A percentile compares a stretch with the other conserved stretches of the same genome.
phyloP scores from a whole-genome alignment of 2,329 filamentous ascomycete species.

The Coniochaeta pulveracea region DNA sequence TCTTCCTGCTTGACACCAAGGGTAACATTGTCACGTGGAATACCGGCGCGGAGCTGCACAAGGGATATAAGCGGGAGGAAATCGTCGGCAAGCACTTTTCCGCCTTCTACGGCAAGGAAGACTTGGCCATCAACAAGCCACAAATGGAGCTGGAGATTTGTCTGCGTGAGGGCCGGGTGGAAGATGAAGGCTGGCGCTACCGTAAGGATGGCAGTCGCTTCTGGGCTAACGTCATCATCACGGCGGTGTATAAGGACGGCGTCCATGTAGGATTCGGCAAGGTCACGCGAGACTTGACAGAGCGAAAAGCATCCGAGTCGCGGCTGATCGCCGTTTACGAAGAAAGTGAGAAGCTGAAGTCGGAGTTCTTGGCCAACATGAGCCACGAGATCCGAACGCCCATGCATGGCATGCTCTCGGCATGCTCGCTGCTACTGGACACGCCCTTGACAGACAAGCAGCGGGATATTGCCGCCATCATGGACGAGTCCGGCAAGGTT shows the following conservation, averaged over 20 bases:
- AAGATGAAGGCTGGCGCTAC: conserved; percentile 50
- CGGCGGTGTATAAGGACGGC: conserved; percentile 38
- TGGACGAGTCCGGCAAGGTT: conserved; percentile 47
- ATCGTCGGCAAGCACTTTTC: conserved; percentile 49
- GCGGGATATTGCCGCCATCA: conserved; percentile 42
- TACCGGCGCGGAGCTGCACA: conserved; percentile 39
- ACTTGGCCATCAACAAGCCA: conserved; percentile 36
- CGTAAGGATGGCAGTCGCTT: conserved; percentile 46
- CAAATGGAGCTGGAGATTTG: conserved; percentile 37
- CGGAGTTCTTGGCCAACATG: conserved; percentile 52
- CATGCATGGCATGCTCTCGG: conserved; percentile 51
- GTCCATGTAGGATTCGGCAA: conserved; percentile 46
- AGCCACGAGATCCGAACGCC: conserved; percentile 54
- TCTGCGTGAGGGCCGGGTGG: conserved; percentile 40
- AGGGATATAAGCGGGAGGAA: conserved; percentile 41
- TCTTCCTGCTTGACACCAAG: conserved; percentile 46
- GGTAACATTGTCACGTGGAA: conserved; percentile 50
- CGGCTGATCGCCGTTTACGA: conserved; percentile 45
- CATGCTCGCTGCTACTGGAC: conserved; percentile 44
- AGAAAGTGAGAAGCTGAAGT: conserved; percentile 51
- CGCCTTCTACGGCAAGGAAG: conserved; percentile 41
- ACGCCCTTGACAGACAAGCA: conserved; percentile 41
- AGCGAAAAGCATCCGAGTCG: conserved; percentile 41
- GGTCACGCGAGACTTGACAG: conserved; percentile 45
- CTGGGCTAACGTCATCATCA: conserved; percentile 51